Conservation (phyloP, 2,329 filamentous ascomycete species). For the Aspergillus ibericus region DNA sequence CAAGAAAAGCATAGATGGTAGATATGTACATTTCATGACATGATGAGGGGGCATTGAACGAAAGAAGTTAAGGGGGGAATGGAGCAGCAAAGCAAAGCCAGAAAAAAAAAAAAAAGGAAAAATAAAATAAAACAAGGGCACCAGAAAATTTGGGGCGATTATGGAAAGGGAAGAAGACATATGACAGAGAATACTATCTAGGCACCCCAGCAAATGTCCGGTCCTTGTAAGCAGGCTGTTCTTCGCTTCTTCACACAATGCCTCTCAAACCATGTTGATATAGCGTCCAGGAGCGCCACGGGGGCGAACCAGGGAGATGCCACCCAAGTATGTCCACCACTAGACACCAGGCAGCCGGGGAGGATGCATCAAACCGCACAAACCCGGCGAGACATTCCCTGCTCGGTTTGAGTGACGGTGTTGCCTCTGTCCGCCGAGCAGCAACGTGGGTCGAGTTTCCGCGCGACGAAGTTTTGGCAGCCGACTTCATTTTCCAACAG, state of each 20-base stretch:
- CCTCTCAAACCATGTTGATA: not conserved
- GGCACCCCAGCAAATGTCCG: not conserved
- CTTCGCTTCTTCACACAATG: not conserved
- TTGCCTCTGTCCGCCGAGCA: not conserved
- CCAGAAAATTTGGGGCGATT: not conserved
- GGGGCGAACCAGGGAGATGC: not conserved
- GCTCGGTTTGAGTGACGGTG: not conserved
- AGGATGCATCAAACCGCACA: not conserved
- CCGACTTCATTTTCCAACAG: not conserved
- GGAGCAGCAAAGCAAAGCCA: not conserved
- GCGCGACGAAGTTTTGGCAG: not conserved
- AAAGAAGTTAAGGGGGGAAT: conserved; percentile 11
- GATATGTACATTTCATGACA: conserved; percentile 37
- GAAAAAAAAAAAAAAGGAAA: not conserved
- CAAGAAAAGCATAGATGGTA: conserved; percentile 11
- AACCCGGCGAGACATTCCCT: not conserved
- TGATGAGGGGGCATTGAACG: conserved; percentile 4
- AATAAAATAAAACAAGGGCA: not conserved
- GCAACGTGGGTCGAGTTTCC: not conserved
- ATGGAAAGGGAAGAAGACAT: not conserved
- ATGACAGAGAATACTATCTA: not conserved
- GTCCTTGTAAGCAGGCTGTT: not conserved
- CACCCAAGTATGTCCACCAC: not conserved
- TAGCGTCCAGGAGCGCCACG: not conserved
- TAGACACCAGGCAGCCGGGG: not conserved